Evolutionary conservation across 768 basidiomycete genomes (phyloP).

Genomic region (Boletus reticuloceps): DNA sequence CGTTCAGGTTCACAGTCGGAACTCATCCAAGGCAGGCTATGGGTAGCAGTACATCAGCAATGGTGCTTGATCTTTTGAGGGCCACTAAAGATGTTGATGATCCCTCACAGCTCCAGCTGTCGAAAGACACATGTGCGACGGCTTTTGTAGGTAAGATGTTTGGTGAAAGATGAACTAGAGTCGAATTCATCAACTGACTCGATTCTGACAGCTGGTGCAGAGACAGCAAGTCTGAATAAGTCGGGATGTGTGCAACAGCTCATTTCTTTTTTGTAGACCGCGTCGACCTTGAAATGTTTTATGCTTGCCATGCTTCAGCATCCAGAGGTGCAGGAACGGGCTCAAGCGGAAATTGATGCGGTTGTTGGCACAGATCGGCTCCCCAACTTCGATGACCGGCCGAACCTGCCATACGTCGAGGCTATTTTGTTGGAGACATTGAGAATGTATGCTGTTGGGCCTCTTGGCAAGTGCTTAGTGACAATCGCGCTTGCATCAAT

Average conservation of each 20-base stretch:
- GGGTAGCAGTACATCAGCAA: conserved; percentile 8
- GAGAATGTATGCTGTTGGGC: conserved; percentile 26
- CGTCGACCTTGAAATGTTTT: conserved; percentile 20
- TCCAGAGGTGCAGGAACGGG: conserved; percentile 31
- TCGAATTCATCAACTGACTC: background rate
- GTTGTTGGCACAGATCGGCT: conserved; percentile 29
- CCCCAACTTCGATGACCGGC: conserved; percentile 24
- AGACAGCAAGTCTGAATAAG: conserved; percentile 9
- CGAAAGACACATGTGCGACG: conserved; percentile 10
- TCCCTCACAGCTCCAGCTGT: conserved; percentile 5
- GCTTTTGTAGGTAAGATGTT: conserved; percentile 17
- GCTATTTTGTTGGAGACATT: conserved; percentile 30
- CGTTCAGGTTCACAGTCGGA: background rate
- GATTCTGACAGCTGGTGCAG: conserved; percentile 16
- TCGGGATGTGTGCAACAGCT: background rate
- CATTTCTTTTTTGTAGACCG: conserved; percentile 1
- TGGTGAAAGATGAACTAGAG: background rate
- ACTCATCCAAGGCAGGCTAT: conserved; percentile 6
- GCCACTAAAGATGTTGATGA: background rate
- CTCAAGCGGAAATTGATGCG: conserved; percentile 29
- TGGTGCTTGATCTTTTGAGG: conserved; percentile 12
- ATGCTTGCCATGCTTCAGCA: conserved; percentile 32
- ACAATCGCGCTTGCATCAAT: background rate
- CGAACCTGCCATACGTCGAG: conserved; percentile 27
- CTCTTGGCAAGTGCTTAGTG: conserved; percentile 18